phyloP scores from a whole-genome alignment of 371 early-diverging fungal species.

The Mucor piriformis region DNA sequence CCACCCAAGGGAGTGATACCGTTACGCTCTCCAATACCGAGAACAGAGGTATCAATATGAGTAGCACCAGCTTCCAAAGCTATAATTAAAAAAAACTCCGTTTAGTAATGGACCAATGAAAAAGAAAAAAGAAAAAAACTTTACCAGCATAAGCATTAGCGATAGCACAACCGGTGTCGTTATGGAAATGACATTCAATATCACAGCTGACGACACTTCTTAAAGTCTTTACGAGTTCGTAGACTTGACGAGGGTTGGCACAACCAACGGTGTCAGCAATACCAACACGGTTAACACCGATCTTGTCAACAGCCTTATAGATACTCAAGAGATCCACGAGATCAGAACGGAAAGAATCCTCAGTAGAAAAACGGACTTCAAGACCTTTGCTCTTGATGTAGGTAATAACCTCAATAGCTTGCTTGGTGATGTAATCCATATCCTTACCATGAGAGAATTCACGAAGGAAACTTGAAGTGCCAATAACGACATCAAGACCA shows the following conservation, averaged over 20 bases:
- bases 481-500: slow-evolving; percentile 96
- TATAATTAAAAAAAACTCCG: slow-evolving; percentile 7
- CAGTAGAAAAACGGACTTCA: slow-evolving; percentile 96
- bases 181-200: slow-evolving; percentile 98
- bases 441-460: slow-evolving; percentile 98
- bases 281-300: slow-evolving; percentile 96
- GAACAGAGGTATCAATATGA: slow-evolving; percentile 95
- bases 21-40: slow-evolving; percentile 98
- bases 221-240: slow-evolving; percentile 93
- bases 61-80: slow-evolving; percentile 97
- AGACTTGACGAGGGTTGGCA: slow-evolving; percentile 96
- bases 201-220: slow-evolving; percentile 94
- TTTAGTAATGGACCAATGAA: not conserved
- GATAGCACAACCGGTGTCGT: slow-evolving; percentile 98
- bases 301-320: slow-evolving; percentile 93
- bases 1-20: slow-evolving; percentile 97
- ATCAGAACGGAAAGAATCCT: slow-evolving; percentile 96
- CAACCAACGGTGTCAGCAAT: slow-evolving; percentile 98
- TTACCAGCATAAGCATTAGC: slow-evolving; percentile 92
- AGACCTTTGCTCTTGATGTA: slow-evolving; percentile 93
- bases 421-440: slow-evolving; percentile 92
- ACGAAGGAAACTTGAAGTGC: slow-evolving; percentile 90
- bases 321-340: slow-evolving; percentile 92
- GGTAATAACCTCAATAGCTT: slow-evolving; percentile 92
- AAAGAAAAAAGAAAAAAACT: not conserved